Base-by-base conservation (phyloP, 2,329 filamentous ascomycete species). In the Fusarium ramigenum region DNA sequence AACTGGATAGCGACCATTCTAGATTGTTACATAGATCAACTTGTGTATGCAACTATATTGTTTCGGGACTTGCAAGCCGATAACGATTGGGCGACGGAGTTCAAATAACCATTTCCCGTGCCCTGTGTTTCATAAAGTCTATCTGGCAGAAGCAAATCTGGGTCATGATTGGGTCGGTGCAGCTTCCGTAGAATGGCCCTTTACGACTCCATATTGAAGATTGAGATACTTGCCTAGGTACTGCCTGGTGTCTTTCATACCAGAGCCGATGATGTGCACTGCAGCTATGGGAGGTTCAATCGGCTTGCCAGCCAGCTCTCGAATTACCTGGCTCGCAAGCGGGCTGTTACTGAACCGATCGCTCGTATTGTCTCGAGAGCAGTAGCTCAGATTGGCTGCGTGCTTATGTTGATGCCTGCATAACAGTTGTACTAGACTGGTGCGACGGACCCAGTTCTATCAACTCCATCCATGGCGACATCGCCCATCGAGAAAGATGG, bases 381-480 rank as follows among this genome's bases (percentile, higher is more conserved):
- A 32, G 25, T 10, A 30, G 23, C 47, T 47, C 30, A 62, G 39
- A 50, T 47, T 67, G 57, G 50, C 37, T 65, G 53, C 52, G 43
- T 47, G 52, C 57, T 69, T 59, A 60, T 42, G 60, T 53, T 69
- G 58, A 46, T 42, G 61, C 56, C 60, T 77, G 60, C 66, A 60
- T 36, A 57, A 63, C 71, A 67, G 61, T 44, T 54, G 44, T 58
- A 54, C 59, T 54, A 39, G 60, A 52, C 59, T 60, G 52, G 64
- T 52, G 61, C 59, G 59, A 63, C 36, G 58, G 68, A 60, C 58
- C 69, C 52, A 60, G 59, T 63, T 62, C 23, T 50, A 39, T 57
- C 32, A 30, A 69, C 57, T 25, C 30, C 49, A 77, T 77, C 18
- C 49, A 77, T 77, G 75, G 73, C 66, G 71, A 65, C 75, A 75